Conservation (phyloP, 2,329 filamentous ascomycete genomes). For the Fusarium illudens region DNA sequence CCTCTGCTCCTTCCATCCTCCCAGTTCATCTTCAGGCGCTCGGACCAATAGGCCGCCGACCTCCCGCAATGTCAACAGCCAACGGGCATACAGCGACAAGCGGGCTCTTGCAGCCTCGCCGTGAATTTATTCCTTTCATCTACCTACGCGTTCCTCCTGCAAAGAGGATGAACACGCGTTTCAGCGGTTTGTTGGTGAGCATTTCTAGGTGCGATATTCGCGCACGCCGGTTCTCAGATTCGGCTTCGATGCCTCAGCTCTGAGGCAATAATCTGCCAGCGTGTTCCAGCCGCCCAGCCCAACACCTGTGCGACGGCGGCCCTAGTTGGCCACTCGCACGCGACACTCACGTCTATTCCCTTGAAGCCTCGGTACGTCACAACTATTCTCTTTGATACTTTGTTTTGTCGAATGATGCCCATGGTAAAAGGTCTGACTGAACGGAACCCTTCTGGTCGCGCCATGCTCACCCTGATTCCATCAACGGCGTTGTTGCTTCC, state of each 20-base stretch:
- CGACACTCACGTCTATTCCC: background rate
- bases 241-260: background rate
- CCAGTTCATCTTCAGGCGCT: constrained; percentile 16
- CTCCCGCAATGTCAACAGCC: constrained; percentile 23
- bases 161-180: background rate
- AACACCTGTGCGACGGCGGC: background rate
- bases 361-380: constrained; percentile 24
- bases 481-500: constrained; percentile 19
- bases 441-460: constrained; percentile 58
- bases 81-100: constrained; percentile 12
- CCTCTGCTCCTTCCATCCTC: constrained; percentile 3
- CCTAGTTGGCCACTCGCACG: constrained; percentile 4
- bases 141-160: constrained; percentile 2
- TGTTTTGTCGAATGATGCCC: constrained; percentile 58
- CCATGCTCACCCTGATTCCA: constrained; percentile 35
- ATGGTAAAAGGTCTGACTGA: constrained; percentile 73
- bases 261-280: background rate
- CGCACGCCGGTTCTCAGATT: background rate
- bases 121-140: constrained; percentile 21
- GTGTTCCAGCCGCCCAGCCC: background rate
- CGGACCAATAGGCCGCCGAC: constrained; percentile 34
- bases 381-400: background rate
- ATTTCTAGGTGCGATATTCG: constrained; percentile 2
- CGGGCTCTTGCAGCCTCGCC: constrained; percentile 28
- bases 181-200: constrained; percentile 4